Base-by-base conservation (phyloP, 169 alveolate species). In the Nephromyces sp. region DNA sequence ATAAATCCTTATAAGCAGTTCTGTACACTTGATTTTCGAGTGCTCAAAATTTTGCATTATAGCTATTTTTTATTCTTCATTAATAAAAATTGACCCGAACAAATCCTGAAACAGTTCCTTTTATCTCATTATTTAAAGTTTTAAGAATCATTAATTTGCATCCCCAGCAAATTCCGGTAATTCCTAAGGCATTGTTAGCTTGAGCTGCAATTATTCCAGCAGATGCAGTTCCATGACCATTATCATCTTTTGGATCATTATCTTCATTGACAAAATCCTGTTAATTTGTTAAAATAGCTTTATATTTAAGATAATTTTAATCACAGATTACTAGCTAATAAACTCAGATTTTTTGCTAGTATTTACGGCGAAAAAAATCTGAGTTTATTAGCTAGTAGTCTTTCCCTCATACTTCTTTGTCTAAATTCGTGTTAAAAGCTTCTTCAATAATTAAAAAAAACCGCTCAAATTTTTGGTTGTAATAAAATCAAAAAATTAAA, bases 151-250 rank as follows among this genome's bases (percentile, higher is more conserved):
- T 75, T 52, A 84, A 68, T 27, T 80, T 74, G 61, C 89, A 84
- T 52, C 76, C 77, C 87, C 85, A 77, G 74, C 89, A 84, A 27
- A 84, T 76, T n/a, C 89, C 89, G 4, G 87, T 70, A 43, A 84
- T 77, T 4, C 89, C 89, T 6, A 80, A 68, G 15, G 72, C 69
- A 34, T 68, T 84, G 72, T 84, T 80, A 21, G 89, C 84, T 68
- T 74, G 79, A 2, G 87, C 87, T 6, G 89, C 82, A 31, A 84
- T 80, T 72, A 84, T 77, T 2, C 89, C 89, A 0, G 89, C 84
- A 28, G 85, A 70, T 30, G 82, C 86, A 0, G 89, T 84, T 6
- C 89, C 89, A 66, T 84, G 89, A 8, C 87, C 87, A 70, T 80
- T 84, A 52, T 84, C 81, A 52, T 84, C 89, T 64, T 69, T 28